These are phyloP conservation scores for Apiotrichum veenhuisii DNA, from an alignment of 1,284 basidiomycete genomes.

Conservation along the genomic window DNA sequence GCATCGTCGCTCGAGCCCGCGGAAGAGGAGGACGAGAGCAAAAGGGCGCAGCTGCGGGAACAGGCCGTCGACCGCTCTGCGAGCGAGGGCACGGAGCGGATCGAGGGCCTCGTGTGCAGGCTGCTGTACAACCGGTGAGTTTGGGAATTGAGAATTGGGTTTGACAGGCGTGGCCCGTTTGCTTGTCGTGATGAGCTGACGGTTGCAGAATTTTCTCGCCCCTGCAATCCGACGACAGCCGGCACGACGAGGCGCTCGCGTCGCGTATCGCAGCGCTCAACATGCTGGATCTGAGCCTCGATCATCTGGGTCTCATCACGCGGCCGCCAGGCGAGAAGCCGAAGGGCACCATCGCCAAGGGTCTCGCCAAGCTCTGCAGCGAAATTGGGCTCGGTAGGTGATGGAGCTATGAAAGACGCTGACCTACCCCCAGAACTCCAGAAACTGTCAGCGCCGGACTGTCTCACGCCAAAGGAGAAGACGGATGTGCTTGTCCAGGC, in stretches of 20 bases:
- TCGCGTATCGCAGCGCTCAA: constrained; percentile 85
- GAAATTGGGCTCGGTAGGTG: constrained; percentile 70
- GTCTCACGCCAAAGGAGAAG: constrained; percentile 71
- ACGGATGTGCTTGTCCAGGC: constrained; percentile 71
- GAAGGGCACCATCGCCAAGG: constrained; percentile 52
- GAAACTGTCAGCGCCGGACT: constrained; percentile 58
- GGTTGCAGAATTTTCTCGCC: constrained; percentile 67
- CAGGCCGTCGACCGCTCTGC: constrained; percentile 45
- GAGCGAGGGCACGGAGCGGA: constrained; percentile 58
- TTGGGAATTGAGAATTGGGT: not conserved
- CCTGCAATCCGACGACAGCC: constrained; percentile 68
- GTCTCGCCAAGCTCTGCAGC: constrained; percentile 63
- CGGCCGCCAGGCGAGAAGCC: constrained; percentile 52
- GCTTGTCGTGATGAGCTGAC: constrained; percentile 1
- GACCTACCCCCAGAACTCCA: constrained; percentile 58
- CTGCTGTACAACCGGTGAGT: constrained; percentile 68
- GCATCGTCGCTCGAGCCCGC: constrained; percentile 10
- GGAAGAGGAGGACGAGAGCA: constrained; percentile 19
- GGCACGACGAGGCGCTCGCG: constrained; percentile 80
- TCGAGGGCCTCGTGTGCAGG: constrained; percentile 66
- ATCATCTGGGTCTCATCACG: constrained; percentile 75
- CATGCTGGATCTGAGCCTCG: constrained; percentile 76
- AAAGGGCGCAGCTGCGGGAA: constrained; percentile 36
- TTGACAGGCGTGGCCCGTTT: too few species aligned
- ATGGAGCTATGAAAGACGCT: not conserved